phyloP scores from a whole-genome alignment of 805 yeast species.

The Myxozyma mucilagina region DNA sequence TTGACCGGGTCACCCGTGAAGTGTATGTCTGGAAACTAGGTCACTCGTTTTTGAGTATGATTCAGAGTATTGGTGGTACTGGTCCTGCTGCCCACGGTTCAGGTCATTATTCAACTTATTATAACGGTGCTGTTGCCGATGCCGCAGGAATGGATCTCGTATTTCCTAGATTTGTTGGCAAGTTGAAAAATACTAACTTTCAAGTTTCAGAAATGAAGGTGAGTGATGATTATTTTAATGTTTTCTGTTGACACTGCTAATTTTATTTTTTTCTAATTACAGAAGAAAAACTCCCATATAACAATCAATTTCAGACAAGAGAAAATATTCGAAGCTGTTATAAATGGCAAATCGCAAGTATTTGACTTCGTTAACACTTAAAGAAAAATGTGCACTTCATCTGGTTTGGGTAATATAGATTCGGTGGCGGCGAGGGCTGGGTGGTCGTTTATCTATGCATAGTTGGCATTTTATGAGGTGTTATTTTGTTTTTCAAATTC shows the following conservation, averaged over 20 bases:
- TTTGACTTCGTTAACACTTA: constrained; percentile 26
- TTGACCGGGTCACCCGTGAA: constrained; percentile 21
- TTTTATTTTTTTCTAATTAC: background rate
- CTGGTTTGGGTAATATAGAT: background rate
- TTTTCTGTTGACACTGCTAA: background rate
- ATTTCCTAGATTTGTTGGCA: constrained; percentile 28
- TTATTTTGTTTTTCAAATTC: background rate
- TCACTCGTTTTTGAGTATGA: constrained; percentile 30
- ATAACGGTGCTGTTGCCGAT: constrained; percentile 14
- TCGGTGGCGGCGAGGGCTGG: no score
- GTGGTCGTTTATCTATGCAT: no score
- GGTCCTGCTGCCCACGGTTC: constrained; percentile 2
- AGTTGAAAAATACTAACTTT: constrained; percentile 8
- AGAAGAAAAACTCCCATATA: constrained; percentile 12
- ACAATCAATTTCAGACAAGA: constrained; percentile 22
- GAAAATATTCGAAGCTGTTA: constrained; percentile 19
- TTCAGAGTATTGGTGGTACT: constrained; percentile 31
- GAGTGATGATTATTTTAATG: background rate
- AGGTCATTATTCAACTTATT: constrained; percentile 11
- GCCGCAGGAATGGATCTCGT: constrained; percentile 25
- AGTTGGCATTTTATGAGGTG: background rate
- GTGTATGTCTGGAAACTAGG: constrained; percentile 33
- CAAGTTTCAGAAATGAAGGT: constrained; percentile 15
- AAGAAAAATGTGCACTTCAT: background rate
- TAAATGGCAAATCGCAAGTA: constrained; percentile 11